Evolutionary conservation across 495 filamentous ascomycete species (phyloP).

Genomic region (Darksidea phi): DNA sequence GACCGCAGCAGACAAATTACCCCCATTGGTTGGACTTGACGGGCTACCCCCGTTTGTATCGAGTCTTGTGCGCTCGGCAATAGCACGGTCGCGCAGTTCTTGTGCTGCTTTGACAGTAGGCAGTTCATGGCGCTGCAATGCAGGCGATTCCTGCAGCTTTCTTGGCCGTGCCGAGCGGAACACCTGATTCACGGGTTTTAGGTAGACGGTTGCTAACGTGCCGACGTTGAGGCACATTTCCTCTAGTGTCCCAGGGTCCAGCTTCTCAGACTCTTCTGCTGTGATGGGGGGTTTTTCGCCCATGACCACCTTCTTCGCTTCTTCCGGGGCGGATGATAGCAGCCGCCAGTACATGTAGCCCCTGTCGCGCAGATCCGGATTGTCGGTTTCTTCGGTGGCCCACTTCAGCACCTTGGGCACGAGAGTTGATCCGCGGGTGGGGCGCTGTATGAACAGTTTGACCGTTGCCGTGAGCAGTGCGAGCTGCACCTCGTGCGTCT

Average conservation of each 20-base stretch:
- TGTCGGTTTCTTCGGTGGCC: slow-evolving; percentile 98
- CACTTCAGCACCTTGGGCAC: slow-evolving; percentile 96
- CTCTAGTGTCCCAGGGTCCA: slow-evolving; percentile 87
- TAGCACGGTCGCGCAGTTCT: slow-evolving; percentile 44
- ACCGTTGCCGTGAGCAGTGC: slow-evolving; percentile 94
- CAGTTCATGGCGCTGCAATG: slow-evolving; percentile 63
- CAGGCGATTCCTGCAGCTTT: slow-evolving; percentile 74
- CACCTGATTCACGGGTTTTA: slow-evolving; percentile 97
- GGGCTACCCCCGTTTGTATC: slow-evolving; percentile 24
- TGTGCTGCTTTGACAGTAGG: slow-evolving; percentile 45
- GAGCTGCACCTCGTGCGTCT: slow-evolving; percentile 91
- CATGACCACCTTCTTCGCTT: slow-evolving; percentile 88
- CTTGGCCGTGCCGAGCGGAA: slow-evolving; percentile 85
- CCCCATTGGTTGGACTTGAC: slow-evolving; percentile 8
- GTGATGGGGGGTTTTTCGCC: slow-evolving; percentile 96
- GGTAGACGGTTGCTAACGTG: slow-evolving; percentile 93
- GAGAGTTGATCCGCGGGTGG: slow-evolving; percentile 88
- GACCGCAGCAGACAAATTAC: slow-evolving; percentile 24
- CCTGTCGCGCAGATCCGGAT: slow-evolving; percentile 90
- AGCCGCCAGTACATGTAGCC: slow-evolving; percentile 99
- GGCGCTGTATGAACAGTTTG: slow-evolving; percentile 96
- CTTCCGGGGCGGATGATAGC: slow-evolving; percentile 86
- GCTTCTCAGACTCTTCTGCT: slow-evolving; percentile 82
- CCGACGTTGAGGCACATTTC: slow-evolving; percentile 97
- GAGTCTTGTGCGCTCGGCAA: slow-evolving; percentile 15